Evolutionary conservation across 371 early-diverging fungal genomes (phyloP), one percentile per base, ranked within the genome.

Genomic region (Actinomucor elegans): DNA sequence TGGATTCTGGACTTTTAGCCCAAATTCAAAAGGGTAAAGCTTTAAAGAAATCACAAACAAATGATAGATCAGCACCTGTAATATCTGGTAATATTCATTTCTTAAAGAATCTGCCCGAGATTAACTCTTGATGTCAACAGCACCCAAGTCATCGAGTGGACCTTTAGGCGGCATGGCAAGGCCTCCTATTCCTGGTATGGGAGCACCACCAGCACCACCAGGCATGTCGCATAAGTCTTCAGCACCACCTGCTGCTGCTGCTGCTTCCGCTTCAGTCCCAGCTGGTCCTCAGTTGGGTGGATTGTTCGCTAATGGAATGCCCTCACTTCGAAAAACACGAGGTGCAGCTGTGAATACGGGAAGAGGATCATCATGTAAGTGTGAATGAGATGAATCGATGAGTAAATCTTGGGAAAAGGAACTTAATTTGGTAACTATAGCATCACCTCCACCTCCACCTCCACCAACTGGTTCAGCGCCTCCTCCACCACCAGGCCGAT

Each of bases 11-110:
- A 24, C 79, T 93, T 21, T 72, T 91, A 34, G 70, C 76, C 43
- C 81, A 85, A 54, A 93, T 93, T 63, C 85, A 92, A 54, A 75
- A 84, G 50, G 94, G 94, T 5, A 67, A 80, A 34, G 71, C 64
- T 49, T 79, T 93, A 31, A 91, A 85, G 65, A 89, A 91, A 58
- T 65, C 89, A 6, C 83, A 82, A 34, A 91, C 94, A 3, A 91
- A 91, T 57, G 94, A 93, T 71, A 75, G 91, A 29, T 88, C 88
- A 35, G 71, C 78, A 1, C 90, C 92, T 26, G 24, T 69, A 14
- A 31, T 88, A 36, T 77, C 66, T 56, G 68, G 58, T 57, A 57
- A 56, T 42, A 18, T 46, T 12, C 24, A 33, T 17, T n/a, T 23
- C 15, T 27, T 14, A 8, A 32, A 50, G 5, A 23, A 20, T n/a